Evolutionary conservation across 225 moss, liverwort and hornwort genomes (phyloP), one percentile per base, ranked within the genome.

Genomic region (Rhytidiadelphus loreus): DNA sequence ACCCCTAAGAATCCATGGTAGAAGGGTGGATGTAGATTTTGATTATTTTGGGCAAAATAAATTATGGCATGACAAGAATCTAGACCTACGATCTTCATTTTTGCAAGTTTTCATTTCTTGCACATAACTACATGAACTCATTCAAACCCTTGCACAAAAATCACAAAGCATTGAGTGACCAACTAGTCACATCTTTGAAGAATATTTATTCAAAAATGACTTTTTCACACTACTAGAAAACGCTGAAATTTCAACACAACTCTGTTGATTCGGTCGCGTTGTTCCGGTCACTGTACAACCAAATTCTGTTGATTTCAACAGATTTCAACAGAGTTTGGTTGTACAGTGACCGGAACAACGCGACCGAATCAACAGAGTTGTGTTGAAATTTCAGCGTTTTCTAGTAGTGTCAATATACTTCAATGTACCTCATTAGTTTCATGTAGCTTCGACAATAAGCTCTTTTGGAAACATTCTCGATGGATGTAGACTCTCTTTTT

Each of bases 151-250:
- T 75, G 48, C 8, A 50, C 75, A 5, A 50, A 33, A 13, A 21
- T 33, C 5, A 50, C 5, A 4, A 52, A 33, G 13, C 8, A 33
- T 0, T 0, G 0, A 75, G 6, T 32, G 2, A 50, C 8, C 0
- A 50, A 0, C 11, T 21, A 74, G 12, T 20, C 1, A 0, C 4
- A 32, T 48, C 11, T 73, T 12, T 48, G 17, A 50, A 50, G 5
- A 52, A 52, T 33, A 75, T 0, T 13, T 33, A 75, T 0, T 13
- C 46, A 75, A 33, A 28, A 50, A 21, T 50, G 8, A 0, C 0
- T 33, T 33, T 46, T 75, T 74, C n/a, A n/a, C n/a, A n/a, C n/a
- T n/a, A n/a, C n/a, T n/a, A n/a, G n/a, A n/a, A n/a, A n/a, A n/a
- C n/a, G n/a, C n/a, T n/a, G n/a, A n/a, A n/a, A n/a, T n/a, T n/a